These are phyloP conservation scores for Phalaenopsis equestris DNA, from an alignment of 106 monocot species.

Conservation along the genomic window DNA sequence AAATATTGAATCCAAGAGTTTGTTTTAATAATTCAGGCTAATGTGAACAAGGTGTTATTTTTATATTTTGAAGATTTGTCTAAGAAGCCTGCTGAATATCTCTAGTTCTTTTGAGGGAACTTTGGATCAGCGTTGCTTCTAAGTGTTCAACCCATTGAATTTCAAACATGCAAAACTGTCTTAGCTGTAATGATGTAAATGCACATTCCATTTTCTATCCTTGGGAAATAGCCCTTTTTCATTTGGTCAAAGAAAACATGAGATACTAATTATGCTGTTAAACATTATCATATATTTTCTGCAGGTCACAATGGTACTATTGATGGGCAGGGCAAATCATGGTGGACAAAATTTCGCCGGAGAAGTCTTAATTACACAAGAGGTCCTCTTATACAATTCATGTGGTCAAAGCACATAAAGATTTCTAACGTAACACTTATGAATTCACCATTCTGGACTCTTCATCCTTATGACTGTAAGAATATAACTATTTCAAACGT, in stretches of 20 bases:
- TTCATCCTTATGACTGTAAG: slow-evolving; percentile 71
- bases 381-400: slow-evolving; percentile 66
- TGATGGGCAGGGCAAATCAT: slow-evolving; percentile 59
- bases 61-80: background rate
- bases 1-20: background rate
- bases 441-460: slow-evolving; percentile 77
- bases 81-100: background rate
- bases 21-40: background rate
- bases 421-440: slow-evolving; percentile 61
- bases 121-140: background rate
- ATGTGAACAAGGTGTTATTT: background rate
- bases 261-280: background rate
- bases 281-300: slow-evolving; percentile 1
- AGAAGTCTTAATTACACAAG: slow-evolving; percentile 53
- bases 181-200: background rate
- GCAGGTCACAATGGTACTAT: slow-evolving; percentile 77
- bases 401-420: slow-evolving; percentile 56
- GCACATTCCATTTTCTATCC: background rate
- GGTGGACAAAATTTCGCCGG: slow-evolving; percentile 44
- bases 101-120: background rate
- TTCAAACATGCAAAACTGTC: background rate
- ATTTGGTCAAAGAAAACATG: background rate
- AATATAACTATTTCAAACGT: slow-evolving; percentile 51
- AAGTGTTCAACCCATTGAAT: background rate
- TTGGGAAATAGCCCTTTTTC: background rate